Percentiles rank a stretch among this genome's conserved stretches.
Conservation (phyloP, 192 early-diverging fungal genomes). For the Geranomyces michiganensis region DNA sequence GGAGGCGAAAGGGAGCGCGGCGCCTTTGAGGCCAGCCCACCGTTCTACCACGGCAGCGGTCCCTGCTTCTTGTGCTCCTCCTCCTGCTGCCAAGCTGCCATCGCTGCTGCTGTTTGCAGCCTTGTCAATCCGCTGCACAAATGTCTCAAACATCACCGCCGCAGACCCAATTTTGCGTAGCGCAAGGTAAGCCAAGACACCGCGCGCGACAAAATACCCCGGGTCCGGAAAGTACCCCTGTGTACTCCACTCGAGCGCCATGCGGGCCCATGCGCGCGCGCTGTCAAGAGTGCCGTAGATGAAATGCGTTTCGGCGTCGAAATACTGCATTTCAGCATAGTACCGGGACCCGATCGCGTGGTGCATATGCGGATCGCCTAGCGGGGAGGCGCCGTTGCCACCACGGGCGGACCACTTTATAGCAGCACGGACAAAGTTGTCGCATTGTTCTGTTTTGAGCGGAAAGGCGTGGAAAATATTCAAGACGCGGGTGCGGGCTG, state of each 20-base stretch:
- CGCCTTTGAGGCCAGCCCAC: neutral
- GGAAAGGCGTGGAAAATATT: conserved; percentile 70
- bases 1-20: conserved; percentile 1
- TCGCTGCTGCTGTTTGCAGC: no score
- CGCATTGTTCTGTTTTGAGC: conserved; percentile 49
- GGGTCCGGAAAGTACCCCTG: conserved; percentile 61
- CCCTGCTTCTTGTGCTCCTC: no score
- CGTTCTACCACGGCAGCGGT: neutral
- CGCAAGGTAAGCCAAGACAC: conserved; percentile 69
- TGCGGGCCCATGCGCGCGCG: conserved; percentile 68
- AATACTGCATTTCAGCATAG: conserved; percentile 72
- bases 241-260: conserved; percentile 78
- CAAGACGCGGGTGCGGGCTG: conserved; percentile 62
- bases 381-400: conserved; percentile 48
- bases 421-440: conserved; percentile 53
- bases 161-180: conserved; percentile 53
- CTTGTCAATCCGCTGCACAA: conserved; percentile 29
- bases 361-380: conserved; percentile 70
- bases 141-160: conserved; percentile 40
- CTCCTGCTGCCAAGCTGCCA: no score
- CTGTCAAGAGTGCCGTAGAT: conserved; percentile 82
- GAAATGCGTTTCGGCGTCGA: conserved; percentile 84
- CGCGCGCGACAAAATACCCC: conserved; percentile 78
- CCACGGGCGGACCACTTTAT: conserved; percentile 60
- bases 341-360: conserved; percentile 72